phyloP scores from a whole-genome alignment of 2,329 filamentous ascomycete species.

The Alternaria brassicae region DNA sequence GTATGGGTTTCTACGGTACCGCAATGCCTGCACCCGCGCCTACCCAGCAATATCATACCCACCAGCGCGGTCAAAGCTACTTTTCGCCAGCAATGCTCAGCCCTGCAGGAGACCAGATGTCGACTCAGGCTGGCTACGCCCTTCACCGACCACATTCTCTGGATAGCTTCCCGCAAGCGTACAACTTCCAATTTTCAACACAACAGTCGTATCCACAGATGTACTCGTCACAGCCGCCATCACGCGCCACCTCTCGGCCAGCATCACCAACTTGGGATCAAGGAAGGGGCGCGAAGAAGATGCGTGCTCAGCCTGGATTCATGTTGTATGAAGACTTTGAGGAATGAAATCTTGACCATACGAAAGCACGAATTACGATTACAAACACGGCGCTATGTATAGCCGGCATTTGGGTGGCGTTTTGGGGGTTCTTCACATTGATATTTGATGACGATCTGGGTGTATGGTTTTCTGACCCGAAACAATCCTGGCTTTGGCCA shows the following conservation, averaged over 20 bases:
- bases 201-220: slow-evolving; percentile 31
- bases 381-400: slow-evolving; percentile 14
- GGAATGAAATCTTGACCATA: slow-evolving; percentile 18
- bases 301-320: slow-evolving; percentile 26
- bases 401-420: slow-evolving; percentile 26
- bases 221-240: slow-evolving; percentile 37
- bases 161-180: slow-evolving; percentile 32
- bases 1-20: slow-evolving; percentile 20
- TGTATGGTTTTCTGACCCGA: background rate
- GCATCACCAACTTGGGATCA: slow-evolving; percentile 43
- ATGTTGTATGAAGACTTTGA: slow-evolving; percentile 29
- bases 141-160: slow-evolving; percentile 37
- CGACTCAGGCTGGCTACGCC: slow-evolving; percentile 22
- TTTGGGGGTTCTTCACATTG: slow-evolving; percentile 8
- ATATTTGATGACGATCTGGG: slow-evolving; percentile 3
- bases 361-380: slow-evolving; percentile 29
- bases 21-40: slow-evolving; percentile 15
- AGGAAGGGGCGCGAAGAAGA: slow-evolving; percentile 32
- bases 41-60: slow-evolving; percentile 21
- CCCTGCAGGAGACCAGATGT: slow-evolving; percentile 26
- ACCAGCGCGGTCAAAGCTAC: slow-evolving; percentile 32
- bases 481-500: slow-evolving; percentile 5
- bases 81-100: slow-evolving; percentile 33
- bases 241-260: slow-evolving; percentile 32
- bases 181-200: slow-evolving; percentile 27